Evolutionary conservation across 331 rosid genomes (phyloP).

Genomic region (Spiraea crenata): DNA sequence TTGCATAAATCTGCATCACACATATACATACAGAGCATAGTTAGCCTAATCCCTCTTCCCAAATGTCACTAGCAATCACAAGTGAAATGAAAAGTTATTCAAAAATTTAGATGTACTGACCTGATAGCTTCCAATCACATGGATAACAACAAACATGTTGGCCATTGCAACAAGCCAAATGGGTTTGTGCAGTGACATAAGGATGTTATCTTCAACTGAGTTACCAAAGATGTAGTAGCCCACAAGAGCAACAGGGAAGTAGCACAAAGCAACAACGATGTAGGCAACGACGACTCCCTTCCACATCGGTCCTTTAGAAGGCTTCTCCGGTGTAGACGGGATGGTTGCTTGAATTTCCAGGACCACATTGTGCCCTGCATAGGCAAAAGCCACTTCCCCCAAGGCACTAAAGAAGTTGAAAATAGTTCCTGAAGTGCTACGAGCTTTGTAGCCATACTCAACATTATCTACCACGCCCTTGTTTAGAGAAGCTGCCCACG

Average conservation of each 20-base stretch:
- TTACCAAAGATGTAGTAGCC: conserved; percentile 82
- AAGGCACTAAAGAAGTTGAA: conserved; percentile 67
- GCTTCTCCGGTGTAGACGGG: conserved; percentile 91
- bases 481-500: conserved; percentile 64
- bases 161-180: conserved; percentile 84
- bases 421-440: conserved; percentile 38
- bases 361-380: conserved; percentile 96
- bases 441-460: conserved; percentile 47
- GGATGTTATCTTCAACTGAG: conserved; percentile 53
- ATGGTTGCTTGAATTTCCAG: conserved; percentile 95
- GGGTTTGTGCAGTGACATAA: conserved; percentile 65
- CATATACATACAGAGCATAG: neutral
- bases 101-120: conserved; percentile 25
- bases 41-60: neutral
- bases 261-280: conserved; percentile 83
- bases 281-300: conserved; percentile 82
- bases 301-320: conserved; percentile 99
- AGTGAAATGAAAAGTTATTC: neutral
- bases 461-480: conserved; percentile 74
- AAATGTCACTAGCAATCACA: neutral
- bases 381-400: conserved; percentile 93
- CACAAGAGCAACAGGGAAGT: conserved; percentile 87
- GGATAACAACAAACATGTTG: conserved; percentile 89
- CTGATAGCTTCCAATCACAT: conserved; percentile 97
- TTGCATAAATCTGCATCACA: conserved; percentile 61